Evolutionary conservation across 208 protist genomes (phyloP), one percentile per base, ranked within the genome.

Genomic region (Leishmania gerbilli): DNA sequence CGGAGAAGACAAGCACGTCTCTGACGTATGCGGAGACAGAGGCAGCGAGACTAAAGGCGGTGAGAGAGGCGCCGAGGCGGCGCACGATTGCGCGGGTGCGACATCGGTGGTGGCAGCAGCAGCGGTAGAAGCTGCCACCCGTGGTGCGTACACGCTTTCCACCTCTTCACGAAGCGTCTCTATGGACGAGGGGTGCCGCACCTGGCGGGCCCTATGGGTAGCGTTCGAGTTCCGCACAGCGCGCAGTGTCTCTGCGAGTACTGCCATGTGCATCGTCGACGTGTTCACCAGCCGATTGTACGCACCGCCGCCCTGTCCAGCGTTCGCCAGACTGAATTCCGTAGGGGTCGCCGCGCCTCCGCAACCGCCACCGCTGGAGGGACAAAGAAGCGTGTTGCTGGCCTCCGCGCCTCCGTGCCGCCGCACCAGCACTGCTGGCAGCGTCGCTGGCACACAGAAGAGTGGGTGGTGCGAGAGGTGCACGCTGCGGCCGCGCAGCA

Each of bases 271-370:
- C 76, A 80, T 47, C 21, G 62, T 72, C 40, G 76, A 77, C n/a
- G 49, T 2, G 8, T 42, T 83, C 71, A 84, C 24, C 55, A 81
- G 68, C 21, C 79, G 86, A 69, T 87, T 89, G 82, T 89, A 89
- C 62, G 34, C 51, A 37, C 24, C 42, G 40, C 79, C 86, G 17
- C 80, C 79, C 42, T 84, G 76, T 5, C 77, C 80, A 15, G 74
- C 42, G 49, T n/a, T 27, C 40, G 24, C 37, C n/a, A 80, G 2
- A 62, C 74, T 80, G 53, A 81, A 81, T 75, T 88, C 85, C 34
- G 81, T 83, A 8, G 56, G 64, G 5, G 68, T 1, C 37, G n/a
- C n/a, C 5, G 55, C 21, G 0, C 69, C n/a, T 56, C 21, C 11
- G 79, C 49, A 34, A 13, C 9, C 40, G 34, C 42, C 49, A 53